Evolutionary conservation across 805 yeast species (phyloP), one percentile per base, ranked within the genome.

Genomic region (Diddensiella santjacobensis): DNA sequence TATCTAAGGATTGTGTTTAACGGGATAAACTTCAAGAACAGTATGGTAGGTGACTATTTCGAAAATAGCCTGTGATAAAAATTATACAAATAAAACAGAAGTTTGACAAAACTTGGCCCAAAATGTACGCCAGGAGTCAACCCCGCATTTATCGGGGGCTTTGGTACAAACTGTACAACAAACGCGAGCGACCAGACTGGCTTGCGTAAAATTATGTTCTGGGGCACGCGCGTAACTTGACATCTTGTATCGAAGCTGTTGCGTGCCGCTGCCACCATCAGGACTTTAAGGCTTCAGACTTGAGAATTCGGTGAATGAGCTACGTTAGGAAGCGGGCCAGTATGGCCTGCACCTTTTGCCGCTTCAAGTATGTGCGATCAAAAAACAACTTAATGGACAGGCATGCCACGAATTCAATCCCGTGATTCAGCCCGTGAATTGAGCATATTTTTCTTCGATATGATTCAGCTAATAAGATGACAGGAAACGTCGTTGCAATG

Each of bases 401-500:
- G 31, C 11, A 26, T 10, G 24, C 24, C n/a, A 5, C 11, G 31
- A 6, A 11, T 40, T 17, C 13, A 40, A 13, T 17, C 19, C 36
- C 8, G 31, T 8, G 11, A 26, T 26, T 8, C 13, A 13, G 31
- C 31, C 31, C 13, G 8, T 13, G 8, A 13, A 8, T 8, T 8
- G 31, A 26, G 8, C 31, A 26, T 26, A 26, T 26, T 22, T 35
- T 15, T n/a, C n/a, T 15, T 15, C 17, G n/a, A 15, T 13, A 8
- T 35, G 10, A 11, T 15, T 13, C 8, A 8, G 22, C 46, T 41
- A 26, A 22, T 35, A 18, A 15, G 26, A 15, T 13, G 18, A n/a
- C 22, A 49, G 52, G 19, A 49, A 49, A 36, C 45, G 52, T 5
- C 45, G 49, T 5, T 49, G 52, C 37, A 44, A 49, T 40, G 52